Percentiles rank a stretch among this genome's conserved stretches.
Conservation (phyloP, 2,329 filamentous ascomycete genomes). For the Venturia carpophila region DNA sequence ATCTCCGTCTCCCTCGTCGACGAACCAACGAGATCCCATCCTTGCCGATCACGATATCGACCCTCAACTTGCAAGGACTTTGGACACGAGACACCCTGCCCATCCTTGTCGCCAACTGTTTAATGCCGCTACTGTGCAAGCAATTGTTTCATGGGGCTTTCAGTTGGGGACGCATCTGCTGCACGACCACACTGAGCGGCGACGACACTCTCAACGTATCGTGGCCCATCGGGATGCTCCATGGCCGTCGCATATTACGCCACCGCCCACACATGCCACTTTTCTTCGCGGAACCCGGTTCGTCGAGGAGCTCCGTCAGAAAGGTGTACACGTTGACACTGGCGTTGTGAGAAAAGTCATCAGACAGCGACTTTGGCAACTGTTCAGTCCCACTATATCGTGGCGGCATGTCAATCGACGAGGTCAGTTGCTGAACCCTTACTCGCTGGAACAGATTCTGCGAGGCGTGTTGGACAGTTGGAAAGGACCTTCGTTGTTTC, state of each 20-base stretch:
- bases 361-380: conserved; percentile 27
- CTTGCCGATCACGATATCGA: conserved; percentile 11
- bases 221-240: background rate
- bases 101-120: conserved; percentile 22
- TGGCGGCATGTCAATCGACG: conserved; percentile 2
- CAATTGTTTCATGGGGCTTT: conserved; percentile 31
- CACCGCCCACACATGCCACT: conserved; percentile 1
- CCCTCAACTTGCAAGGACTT: background rate
- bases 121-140: conserved; percentile 24
- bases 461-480: background rate
- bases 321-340: conserved; percentile 23
- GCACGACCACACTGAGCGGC: conserved; percentile 1
- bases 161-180: conserved; percentile 18
- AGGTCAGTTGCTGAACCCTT: conserved; percentile 15
- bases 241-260: conserved; percentile 24
- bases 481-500: conserved; percentile 12
- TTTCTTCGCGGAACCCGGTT: conserved; percentile 25
- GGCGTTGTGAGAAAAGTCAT: conserved; percentile 24
- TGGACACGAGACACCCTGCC: background rate
- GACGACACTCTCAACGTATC: background rate
- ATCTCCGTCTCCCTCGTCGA: background rate
- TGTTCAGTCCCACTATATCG: conserved; percentile 28
- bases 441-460: conserved; percentile 13
- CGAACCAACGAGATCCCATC: background rate
- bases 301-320: conserved; percentile 23